Conservation (phyloP, 2,329 filamentous ascomycete genomes). For the Aspergillus japonicus region DNA sequence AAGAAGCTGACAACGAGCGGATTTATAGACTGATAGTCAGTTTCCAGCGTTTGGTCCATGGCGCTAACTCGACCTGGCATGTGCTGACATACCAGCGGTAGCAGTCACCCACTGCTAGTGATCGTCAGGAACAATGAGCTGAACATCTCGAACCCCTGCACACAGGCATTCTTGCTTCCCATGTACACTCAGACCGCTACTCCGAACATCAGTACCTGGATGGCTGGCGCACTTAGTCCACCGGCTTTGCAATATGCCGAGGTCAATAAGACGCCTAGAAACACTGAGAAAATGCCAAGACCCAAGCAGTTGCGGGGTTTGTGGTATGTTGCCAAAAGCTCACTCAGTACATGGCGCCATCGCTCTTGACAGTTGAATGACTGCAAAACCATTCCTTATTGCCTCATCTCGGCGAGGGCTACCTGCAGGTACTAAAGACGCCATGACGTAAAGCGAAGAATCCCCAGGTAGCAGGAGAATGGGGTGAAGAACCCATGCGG, state of each 20-base stretch:
- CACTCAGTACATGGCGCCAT: neutral
- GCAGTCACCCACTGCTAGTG: neutral
- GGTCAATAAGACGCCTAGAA: neutral
- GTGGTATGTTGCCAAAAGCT: neutral
- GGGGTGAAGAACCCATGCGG: neutral
- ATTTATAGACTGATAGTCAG: too few relatives aligned
- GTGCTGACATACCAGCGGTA: too few relatives aligned
- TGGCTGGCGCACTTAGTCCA: neutral
- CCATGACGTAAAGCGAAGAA: neutral
- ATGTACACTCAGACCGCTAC: neutral
- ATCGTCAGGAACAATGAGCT: neutral
- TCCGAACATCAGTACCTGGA: neutral
- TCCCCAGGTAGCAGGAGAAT: neutral
- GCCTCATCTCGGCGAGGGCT: neutral
- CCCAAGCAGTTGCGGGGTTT: neutral
- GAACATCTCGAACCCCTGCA: neutral
- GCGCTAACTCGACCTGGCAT: too few relatives aligned
- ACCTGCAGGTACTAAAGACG: neutral
- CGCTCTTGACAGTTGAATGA: neutral
- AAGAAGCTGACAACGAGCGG: too few relatives aligned
- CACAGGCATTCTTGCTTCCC: neutral
- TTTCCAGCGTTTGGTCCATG: too few relatives aligned
- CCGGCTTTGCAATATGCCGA: neutral
- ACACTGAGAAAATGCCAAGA: neutral
- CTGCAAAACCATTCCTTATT: neutral